Percentiles rank a stretch among this genome's conserved stretches.
Evolutionary conservation across 2,329 filamentous ascomycete genomes (phyloP).

Genomic region (Claviceps sp.): DNA sequence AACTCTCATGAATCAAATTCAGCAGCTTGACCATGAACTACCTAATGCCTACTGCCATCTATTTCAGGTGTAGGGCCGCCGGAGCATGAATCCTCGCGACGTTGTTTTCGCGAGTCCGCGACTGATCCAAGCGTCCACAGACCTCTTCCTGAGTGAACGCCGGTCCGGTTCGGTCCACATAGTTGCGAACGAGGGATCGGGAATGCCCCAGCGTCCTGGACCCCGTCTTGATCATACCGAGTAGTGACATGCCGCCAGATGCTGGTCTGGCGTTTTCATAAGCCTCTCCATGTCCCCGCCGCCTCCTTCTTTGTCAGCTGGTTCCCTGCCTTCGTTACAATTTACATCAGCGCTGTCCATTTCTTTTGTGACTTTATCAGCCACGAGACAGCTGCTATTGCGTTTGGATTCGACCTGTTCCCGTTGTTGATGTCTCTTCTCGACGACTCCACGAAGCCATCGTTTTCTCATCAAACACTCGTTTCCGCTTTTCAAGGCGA

Average conservation of each 20-base stretch:
- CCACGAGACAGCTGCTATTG: neutral
- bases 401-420: neutral
- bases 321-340: neutral
- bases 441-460: neutral
- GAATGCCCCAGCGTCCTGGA: neutral
- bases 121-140: conserved; percentile 1
- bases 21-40: neutral
- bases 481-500: neutral
- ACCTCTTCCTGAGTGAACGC: neutral
- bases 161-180: neutral
- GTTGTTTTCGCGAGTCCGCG: neutral
- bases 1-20: neutral
- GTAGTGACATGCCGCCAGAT: neutral
- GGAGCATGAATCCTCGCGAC: neutral
- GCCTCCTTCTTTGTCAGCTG: neutral
- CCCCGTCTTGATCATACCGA: neutral
- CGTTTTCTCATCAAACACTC: neutral
- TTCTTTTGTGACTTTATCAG: neutral
- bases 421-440: neutral
- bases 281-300: neutral
- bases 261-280: neutral
- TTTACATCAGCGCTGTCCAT: neutral
- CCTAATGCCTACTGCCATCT: neutral
- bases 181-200: conserved; percentile 3
- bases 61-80: neutral